Evolutionary conservation across 2,329 filamentous ascomycete species (phyloP).

Genomic region (Macrophomina tecta): DNA sequence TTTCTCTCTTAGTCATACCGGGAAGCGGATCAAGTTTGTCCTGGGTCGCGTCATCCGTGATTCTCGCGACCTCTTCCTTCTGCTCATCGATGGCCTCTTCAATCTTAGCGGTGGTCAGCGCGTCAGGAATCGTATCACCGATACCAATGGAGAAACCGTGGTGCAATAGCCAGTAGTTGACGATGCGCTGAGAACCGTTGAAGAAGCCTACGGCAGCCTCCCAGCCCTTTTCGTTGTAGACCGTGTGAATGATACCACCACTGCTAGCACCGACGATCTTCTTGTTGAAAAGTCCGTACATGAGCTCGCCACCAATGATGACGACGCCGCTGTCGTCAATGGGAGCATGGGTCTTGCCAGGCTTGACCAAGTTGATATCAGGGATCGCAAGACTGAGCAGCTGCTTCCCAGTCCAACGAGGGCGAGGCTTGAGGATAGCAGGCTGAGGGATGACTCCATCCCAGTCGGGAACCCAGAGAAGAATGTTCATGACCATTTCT

Average conservation of each 20-base stretch:
- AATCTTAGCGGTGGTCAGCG: conserved; percentile 81
- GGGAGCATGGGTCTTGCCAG: conserved; percentile 50
- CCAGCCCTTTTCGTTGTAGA: conserved; percentile 92
- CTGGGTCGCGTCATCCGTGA: conserved; percentile 79
- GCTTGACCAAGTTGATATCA: conserved; percentile 68
- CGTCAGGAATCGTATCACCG: conserved; percentile 95
- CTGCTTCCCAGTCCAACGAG: conserved; percentile 98
- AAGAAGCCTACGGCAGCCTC: conserved; percentile 91
- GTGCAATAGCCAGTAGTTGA: conserved; percentile 97
- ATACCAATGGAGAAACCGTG: conserved; percentile 98
- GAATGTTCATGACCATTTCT: conserved; percentile 92
- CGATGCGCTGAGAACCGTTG: conserved; percentile 91
- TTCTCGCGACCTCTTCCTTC: conserved; percentile 78
- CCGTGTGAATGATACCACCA: conserved; percentile 91
- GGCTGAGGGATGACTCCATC: conserved; percentile 92
- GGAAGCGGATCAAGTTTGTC: conserved; percentile 91
- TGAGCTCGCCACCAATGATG: conserved; percentile 84
- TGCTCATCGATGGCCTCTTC: conserved; percentile 80
- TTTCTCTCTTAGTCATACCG: conserved; percentile 98
- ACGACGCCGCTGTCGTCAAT: conserved; percentile 78
- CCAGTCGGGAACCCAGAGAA: conserved; percentile 98
- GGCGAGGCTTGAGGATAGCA: conserved; percentile 89
- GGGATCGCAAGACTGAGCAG: conserved; percentile 94
- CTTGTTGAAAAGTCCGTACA: conserved; percentile 91
- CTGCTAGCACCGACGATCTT: conserved; percentile 90